Evolutionary conservation across 306 rosid genomes (phyloP), one percentile per base, ranked within the genome.

Genomic region (Pachyrhizus erosus): DNA sequence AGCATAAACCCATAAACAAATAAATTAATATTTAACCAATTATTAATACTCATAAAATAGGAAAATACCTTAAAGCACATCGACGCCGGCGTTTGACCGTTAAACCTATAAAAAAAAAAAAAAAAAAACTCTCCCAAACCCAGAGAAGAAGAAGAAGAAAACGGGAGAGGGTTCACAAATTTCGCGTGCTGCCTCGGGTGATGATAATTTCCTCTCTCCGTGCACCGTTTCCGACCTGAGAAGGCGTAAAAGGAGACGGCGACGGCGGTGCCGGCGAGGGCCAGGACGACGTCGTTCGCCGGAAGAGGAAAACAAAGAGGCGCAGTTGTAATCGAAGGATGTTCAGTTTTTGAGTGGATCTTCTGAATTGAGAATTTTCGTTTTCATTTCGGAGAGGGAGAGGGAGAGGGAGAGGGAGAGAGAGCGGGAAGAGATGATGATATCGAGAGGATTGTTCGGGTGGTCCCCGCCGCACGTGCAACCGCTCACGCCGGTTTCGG

Each of bases 381-480:
- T 40, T 72, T 51, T 42, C 27, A 42, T 75, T 39, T 75, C 79
- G 26, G 72, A 45, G 31, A 27, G 90, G n/a, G n/a, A n/a, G n/a
- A n/a, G n/a, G n/a, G n/a, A n/a, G n/a, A n/a, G n/a, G n/a, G n/a
- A n/a, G n/a, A n/a, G n/a, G n/a, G n/a, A n/a, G n/a, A n/a, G n/a
- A n/a, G n/a, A n/a, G n/a, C n/a, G n/a, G n/a, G n/a, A 39, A 21
- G 45, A 58, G 49, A 87, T 92, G 98, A 96, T 96, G 99, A 89
- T 89, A 66, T 90, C 96, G 0, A 86, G 98, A 86, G 99, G 98
- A n/a, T 88, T 96, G 90, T 96, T 96, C 81, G 99, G 98, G 76
- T 96, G 91, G 94, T 93, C 99, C 45, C 99, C 99, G 72, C 98
- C 99, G 57, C 99, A 96, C 52, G 83, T 96, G 54, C 99, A 93